Evolutionary conservation across 225 moss, liverwort and hornwort genomes (phyloP), one percentile per base, ranked within the genome.

Genomic region (Bryoerythrophyllum caledonicum): DNA sequence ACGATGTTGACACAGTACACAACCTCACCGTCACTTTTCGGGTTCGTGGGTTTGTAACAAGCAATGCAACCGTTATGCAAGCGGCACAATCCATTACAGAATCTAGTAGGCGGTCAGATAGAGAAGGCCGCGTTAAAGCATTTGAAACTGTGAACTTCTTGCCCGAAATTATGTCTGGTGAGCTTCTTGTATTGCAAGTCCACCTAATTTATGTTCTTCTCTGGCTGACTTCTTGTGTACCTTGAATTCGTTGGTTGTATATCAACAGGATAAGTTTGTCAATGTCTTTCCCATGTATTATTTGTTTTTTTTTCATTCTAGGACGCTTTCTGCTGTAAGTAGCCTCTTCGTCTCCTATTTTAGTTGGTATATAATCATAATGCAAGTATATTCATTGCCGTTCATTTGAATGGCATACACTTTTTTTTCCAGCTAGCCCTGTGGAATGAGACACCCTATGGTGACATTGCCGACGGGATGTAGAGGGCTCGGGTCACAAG

Each of bases 1-100:
- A 94, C 67, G 92, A 94, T 75, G 84, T 96, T 75, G 96, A 96
- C 70, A 92, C 90, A 34, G 78, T 90, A 63, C 96, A 94, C 81
- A 86, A 91, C 69, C 68, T 96, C 56, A 82, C 67, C 72, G 78
- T 96, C 78, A 88, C 77, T 67, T 89, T 96, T 74, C 59, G 73
- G 35, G 79, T 80, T 71, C 77, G 77, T 60, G 82, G 85, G 62
- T 96, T 86, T 78, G 60, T 87, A 75, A 82, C 90, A 69, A 87
- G 82, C 77, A 74, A 61, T 76, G 74, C 87, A 56, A 89, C 74
- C 61, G 74, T 96, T 67, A 73, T 92, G 71, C 88, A 84, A 75
- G 85, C 90, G 70, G 83, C 89, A 69, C 82, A 86, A 68, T 86
- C 84, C 69, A 79, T 91, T 51, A 63, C 74, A 60, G 96, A 91